Evolutionary conservation across 1,139 yeast species (phyloP).

Genomic region (Hemisphaericaspora xylanilytica): DNA sequence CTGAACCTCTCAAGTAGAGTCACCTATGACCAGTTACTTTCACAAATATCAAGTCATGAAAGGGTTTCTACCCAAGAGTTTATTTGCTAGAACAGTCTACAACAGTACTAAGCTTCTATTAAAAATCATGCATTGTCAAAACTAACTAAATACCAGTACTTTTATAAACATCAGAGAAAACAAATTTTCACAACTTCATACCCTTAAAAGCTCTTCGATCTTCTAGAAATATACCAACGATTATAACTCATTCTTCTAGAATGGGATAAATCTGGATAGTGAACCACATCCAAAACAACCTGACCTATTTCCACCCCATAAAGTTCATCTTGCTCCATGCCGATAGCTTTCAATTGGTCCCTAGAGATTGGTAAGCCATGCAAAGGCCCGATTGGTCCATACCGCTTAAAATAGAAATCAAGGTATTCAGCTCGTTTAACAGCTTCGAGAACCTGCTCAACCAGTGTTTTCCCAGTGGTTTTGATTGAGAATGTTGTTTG

Average conservation of each 20-base stretch:
- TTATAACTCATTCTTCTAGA: conserved; percentile 2
- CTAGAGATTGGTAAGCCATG: conserved; percentile 67
- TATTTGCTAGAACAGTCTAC: background rate
- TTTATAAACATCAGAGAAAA: background rate
- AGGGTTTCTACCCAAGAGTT: too few relatives aligned
- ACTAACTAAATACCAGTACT: background rate
- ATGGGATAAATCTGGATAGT: background rate
- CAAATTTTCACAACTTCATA: background rate
- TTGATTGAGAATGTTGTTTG: background rate
- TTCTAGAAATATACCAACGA: background rate
- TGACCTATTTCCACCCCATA: conserved; percentile 25
- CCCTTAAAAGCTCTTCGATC: background rate
- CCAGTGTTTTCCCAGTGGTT: background rate
- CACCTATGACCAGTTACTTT: too few relatives aligned
- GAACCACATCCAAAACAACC: conserved; percentile 1
- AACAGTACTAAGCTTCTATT: background rate
- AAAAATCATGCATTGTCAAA: too few relatives aligned
- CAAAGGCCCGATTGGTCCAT: conserved; percentile 48
- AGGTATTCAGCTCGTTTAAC: conserved; percentile 29
- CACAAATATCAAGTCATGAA: too few relatives aligned
- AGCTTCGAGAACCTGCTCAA: conserved; percentile 13
- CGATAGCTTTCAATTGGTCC: conserved; percentile 5
- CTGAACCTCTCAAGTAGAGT: too few relatives aligned
- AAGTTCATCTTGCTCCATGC: background rate
- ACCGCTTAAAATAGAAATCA: conserved; percentile 33